A percentile compares a stretch with the other conserved stretches of the same genome.
Conservation (phyloP, 2,329 filamentous ascomycete species). For the Hortaea werneckii region DNA sequence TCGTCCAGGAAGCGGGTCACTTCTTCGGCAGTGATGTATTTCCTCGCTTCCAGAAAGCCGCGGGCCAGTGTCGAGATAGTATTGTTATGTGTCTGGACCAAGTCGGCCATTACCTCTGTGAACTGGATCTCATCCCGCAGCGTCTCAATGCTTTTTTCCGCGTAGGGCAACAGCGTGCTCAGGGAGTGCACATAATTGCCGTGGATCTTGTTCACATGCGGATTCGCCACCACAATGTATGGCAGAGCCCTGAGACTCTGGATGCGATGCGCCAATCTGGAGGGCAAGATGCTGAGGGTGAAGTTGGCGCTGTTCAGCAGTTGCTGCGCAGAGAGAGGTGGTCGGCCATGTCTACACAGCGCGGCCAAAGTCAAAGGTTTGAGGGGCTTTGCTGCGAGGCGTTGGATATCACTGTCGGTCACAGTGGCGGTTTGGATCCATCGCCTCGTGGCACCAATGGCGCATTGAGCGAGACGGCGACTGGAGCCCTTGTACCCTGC, state of each 20-base stretch:
- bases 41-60: constrained; percentile 85
- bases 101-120: constrained; percentile 82
- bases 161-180: constrained; percentile 79
- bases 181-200: constrained; percentile 92
- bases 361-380: constrained; percentile 79
- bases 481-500: constrained; percentile 13
- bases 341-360: constrained; percentile 78
- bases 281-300: constrained; percentile 81
- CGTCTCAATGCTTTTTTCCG: constrained; percentile 59
- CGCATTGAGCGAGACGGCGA: constrained; percentile 1
- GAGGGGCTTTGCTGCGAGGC: constrained; percentile 65
- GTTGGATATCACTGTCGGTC: constrained; percentile 65
- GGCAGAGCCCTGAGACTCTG: constrained; percentile 87
- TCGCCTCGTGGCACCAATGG: constrained; percentile 9
- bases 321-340: constrained; percentile 68
- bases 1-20: constrained; percentile 91
- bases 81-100: constrained; percentile 90
- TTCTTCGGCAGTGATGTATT: constrained; percentile 72
- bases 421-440: constrained; percentile 32
- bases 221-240: constrained; percentile 97
- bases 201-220: constrained; percentile 88
- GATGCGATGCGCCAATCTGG: constrained; percentile 86
- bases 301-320: constrained; percentile 90
- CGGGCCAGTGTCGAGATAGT: constrained; percentile 88
- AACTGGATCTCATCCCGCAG: constrained; percentile 84